Evolutionary conservation across 2,329 filamentous ascomycete species (phyloP).

Genomic region (Pyricularia pennisetigena): DNA sequence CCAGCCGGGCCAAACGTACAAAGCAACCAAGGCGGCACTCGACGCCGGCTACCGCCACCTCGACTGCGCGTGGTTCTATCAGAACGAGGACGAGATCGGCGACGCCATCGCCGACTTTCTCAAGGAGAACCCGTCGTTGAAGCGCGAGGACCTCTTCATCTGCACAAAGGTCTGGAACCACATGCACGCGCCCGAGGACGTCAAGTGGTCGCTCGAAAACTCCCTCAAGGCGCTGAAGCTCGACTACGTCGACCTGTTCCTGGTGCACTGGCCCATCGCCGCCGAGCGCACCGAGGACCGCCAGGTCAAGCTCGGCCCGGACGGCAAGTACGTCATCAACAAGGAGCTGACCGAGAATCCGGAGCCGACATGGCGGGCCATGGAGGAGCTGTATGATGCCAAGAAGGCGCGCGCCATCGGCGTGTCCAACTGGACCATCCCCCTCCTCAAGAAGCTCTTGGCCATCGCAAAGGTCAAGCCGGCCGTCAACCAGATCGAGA

Average conservation of each 20-base stretch:
- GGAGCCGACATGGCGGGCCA: constrained; percentile 43
- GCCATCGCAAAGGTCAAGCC: constrained; percentile 35
- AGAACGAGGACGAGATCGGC: constrained; percentile 42
- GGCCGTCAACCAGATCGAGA: constrained; percentile 40
- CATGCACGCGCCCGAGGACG: constrained; percentile 32
- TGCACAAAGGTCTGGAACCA: constrained; percentile 58
- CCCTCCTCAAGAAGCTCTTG: constrained; percentile 43
- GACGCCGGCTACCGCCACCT: constrained; percentile 5
- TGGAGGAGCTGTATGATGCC: constrained; percentile 46
- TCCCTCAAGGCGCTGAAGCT: constrained; percentile 30
- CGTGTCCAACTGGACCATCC: constrained; percentile 46
- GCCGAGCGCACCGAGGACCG: constrained; percentile 6
- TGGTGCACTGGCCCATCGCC: constrained; percentile 36
- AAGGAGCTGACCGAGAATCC: constrained; percentile 18
- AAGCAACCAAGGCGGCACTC: constrained; percentile 9
- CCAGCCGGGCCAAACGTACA: constrained; percentile 3
- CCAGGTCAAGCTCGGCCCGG: not conserved
- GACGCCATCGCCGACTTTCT: constrained; percentile 28
- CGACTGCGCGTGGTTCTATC: constrained; percentile 15
- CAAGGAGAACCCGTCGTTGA: constrained; percentile 21
- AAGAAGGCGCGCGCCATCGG: constrained; percentile 48
- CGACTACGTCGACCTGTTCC: constrained; percentile 37
- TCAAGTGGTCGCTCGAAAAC: constrained; percentile 19
- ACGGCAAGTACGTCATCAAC: constrained; percentile 5
- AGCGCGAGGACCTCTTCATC: constrained; percentile 36